Evolutionary conservation across 2,329 filamentous ascomycete species (phyloP).

Genomic region (Colletotrichum sp.): DNA sequence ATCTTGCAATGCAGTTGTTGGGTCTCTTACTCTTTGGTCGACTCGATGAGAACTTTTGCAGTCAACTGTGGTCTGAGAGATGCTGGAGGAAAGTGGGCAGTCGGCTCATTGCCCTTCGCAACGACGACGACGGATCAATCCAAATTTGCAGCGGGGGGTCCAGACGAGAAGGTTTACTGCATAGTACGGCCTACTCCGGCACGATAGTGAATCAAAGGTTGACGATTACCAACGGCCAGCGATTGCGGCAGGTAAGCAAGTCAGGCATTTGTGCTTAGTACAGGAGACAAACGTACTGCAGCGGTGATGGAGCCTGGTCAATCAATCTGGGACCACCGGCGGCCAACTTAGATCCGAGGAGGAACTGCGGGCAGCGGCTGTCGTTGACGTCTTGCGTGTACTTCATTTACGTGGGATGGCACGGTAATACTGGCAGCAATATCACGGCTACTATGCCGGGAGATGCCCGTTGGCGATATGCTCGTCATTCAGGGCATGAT

Average conservation of each 20-base stretch:
- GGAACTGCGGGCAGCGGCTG: background rate
- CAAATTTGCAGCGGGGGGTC: background rate
- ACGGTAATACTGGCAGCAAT: background rate
- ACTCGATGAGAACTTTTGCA: background rate
- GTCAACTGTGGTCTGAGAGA: background rate
- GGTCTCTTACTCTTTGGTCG: background rate
- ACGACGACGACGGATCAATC: background rate
- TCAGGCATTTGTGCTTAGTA: background rate
- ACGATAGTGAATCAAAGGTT: background rate
- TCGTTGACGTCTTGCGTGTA: background rate
- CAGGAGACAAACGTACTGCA: background rate
- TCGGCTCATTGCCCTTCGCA: background rate
- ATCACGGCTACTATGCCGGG: background rate
- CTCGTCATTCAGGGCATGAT: constrained; percentile 9
- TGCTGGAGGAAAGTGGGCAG: background rate
- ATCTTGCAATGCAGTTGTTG: background rate
- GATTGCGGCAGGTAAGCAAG: background rate
- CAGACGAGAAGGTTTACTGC: background rate
- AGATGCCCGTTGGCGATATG: background rate
- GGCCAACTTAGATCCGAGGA: background rate
- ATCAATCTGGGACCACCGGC: background rate
- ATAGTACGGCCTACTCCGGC: background rate
- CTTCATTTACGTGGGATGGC: background rate
- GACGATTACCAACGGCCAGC: background rate
- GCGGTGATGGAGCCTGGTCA: background rate